A percentile compares a stretch with the other conserved stretches of the same genome.
phyloP scores from a whole-genome alignment of 495 filamentous ascomycete species.

The Penicillium pulvis region DNA sequence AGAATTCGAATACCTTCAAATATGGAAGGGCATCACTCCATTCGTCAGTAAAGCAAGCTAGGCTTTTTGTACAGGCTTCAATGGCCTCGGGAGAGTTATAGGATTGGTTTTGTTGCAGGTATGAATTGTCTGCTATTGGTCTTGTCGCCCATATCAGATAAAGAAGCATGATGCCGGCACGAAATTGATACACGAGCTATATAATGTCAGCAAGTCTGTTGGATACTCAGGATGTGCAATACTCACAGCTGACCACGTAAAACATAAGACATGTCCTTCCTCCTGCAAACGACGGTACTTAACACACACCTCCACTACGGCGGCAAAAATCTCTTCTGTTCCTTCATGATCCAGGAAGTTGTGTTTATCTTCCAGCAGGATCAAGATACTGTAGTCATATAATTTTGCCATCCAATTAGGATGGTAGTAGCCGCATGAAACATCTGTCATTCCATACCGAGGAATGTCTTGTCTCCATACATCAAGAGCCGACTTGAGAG shows the following conservation, averaged over 20 bases:
- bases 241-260: constrained; percentile 41
- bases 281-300: constrained; percentile 34
- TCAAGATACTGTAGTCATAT: constrained; percentile 38
- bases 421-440: constrained; percentile 29
- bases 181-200: constrained; percentile 38
- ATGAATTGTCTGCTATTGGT: constrained; percentile 8
- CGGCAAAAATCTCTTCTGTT: constrained; percentile 31
- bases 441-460: constrained; percentile 25
- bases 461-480: constrained; percentile 39
- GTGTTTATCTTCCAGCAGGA: constrained; percentile 33
- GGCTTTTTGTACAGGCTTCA: constrained; percentile 24
- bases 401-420: constrained; percentile 38
- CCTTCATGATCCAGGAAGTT: constrained; percentile 30
- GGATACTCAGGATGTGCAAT: background rate
- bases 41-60: constrained; percentile 29
- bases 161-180: constrained; percentile 34
- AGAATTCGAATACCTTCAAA: constrained; percentile 25
- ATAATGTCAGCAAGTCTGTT: constrained; percentile 8
- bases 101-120: constrained; percentile 5
- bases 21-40: constrained; percentile 34
- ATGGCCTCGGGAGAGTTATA: constrained; percentile 27
- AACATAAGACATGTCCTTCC: constrained; percentile 39
- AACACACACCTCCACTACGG: constrained; percentile 32
- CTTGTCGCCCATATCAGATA: constrained; percentile 34
- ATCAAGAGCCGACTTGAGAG: constrained; percentile 30